Evolutionary conservation across 768 basidiomycete species (phyloP).

Genomic region (Mrakia gelida): DNA sequence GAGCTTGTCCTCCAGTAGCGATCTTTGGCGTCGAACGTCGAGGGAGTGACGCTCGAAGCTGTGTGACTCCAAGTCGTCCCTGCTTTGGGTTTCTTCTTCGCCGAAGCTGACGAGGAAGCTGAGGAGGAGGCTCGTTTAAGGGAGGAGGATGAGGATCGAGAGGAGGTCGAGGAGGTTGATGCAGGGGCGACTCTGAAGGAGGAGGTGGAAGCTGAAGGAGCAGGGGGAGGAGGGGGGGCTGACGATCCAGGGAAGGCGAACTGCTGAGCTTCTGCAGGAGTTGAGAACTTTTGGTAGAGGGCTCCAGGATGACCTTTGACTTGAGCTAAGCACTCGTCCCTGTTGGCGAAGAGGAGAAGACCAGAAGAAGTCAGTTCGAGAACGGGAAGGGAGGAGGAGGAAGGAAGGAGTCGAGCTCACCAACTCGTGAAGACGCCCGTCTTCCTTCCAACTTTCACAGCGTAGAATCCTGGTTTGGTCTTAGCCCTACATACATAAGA

Average conservation of each 20-base stretch:
- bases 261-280: not conserved
- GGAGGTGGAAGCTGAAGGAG: not conserved
- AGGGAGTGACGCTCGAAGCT: not conserved
- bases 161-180: not conserved
- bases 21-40: not conserved
- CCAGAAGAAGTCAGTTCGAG: not conserved
- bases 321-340: constrained; percentile 5
- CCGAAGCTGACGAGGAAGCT: not conserved
- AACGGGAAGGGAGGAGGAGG: not conserved
- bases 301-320: constrained; percentile 8
- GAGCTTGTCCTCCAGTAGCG: not conserved
- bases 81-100: not conserved
- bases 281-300: constrained; percentile 11
- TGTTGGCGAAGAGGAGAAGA: not conserved
- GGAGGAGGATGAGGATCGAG: not conserved
- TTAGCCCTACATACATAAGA: not conserved
- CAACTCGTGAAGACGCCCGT: not conserved
- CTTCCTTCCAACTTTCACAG: not conserved
- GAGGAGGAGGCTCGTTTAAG: not conserved
- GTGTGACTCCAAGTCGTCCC: not conserved
- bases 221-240: not conserved
- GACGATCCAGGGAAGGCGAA: constrained; percentile 8
- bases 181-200: not conserved
- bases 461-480: not conserved
- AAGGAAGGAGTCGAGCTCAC: not conserved